Percentiles rank a stretch among this genome's conserved stretches.
These are phyloP conservation scores for Coniochaeta sp. DNA, from an alignment of 2,329 filamentous ascomycete genomes.

Conservation along the genomic window DNA sequence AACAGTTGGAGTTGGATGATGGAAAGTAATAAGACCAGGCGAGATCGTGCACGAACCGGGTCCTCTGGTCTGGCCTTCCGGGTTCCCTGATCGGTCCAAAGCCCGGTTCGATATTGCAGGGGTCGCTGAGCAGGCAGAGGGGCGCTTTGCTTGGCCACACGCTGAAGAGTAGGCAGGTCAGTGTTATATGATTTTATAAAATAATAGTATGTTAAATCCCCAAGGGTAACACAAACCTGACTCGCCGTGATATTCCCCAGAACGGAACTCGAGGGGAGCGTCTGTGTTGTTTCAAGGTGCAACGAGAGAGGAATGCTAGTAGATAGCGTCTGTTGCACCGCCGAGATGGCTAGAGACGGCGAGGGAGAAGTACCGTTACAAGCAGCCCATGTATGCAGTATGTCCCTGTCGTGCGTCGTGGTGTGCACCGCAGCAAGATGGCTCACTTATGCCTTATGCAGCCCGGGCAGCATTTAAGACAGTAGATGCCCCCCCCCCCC, in stretches of 20 bases:
- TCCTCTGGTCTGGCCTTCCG: background rate
- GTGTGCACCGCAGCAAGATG: background rate
- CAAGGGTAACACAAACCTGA: background rate
- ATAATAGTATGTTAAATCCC: background rate
- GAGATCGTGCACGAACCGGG: background rate
- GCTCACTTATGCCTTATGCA: background rate
- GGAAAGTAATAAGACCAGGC: background rate
- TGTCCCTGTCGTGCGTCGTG: background rate
- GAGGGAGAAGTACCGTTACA: background rate
- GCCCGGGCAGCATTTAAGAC: no score
- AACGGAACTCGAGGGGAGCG: background rate
- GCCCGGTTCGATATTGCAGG: background rate
- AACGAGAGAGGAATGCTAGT: background rate
- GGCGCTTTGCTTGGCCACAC: background rate
- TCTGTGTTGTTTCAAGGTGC: background rate
- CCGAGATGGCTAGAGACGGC: background rate
- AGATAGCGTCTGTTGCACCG: background rate
- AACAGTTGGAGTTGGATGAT: background rate
- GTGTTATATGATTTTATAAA: background rate
- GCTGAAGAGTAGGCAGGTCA: background rate
- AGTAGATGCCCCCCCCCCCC: no score
- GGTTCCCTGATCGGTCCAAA: constrained; percentile 1
- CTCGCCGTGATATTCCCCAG: background rate
- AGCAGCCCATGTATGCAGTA: background rate
- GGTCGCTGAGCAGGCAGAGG: background rate